Evolutionary conservation across 2,329 filamentous ascomycete genomes (phyloP), one percentile per base, ranked within the genome.

Genomic region (Aspergillus intermedius): DNA sequence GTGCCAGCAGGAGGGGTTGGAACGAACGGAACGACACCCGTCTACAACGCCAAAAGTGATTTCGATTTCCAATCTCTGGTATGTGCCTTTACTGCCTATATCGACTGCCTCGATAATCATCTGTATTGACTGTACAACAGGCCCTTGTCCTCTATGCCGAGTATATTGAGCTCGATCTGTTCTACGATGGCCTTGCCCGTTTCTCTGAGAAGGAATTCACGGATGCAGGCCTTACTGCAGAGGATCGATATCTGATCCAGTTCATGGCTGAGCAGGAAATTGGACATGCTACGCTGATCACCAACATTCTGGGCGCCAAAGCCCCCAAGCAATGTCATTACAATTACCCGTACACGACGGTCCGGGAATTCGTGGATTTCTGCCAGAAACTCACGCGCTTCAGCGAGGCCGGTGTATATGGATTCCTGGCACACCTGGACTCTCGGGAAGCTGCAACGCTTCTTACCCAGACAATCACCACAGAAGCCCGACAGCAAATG

Each of bases 111-210:
- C 4, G 21, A 22, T 22, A 13, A 5, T 21, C 5, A 21, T 15
- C 12, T 12, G 3, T 40, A 40, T 40, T 40, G 37, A 32, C 13
- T 8, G 15, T 17, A 21, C 21, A 12, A 19, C 6, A 72, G 69
- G 78, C 82, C 0, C 74, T 93, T 10, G 86, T 79, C 10, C 73
- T 91, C 0, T 91, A 91, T 63, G 85, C 90, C 59, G 88, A 93
- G 68, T 93, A 82, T 79, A 89, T 91, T 47, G 87, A 93, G 69
- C 76, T 93, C 1, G 88, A 93, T 62, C 76, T 89, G 12, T 93
- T 93, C 77, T 83, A 87, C 66, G 82, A 86, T 62, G 87, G 85
- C 12, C 76, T 93, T 3, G 81, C 79, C 0, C 79, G 74, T 0
- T 93, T 88, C 68, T 81, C 80, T 1, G 79, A 75, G 0, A 74